Conservation (phyloP, 2,329 filamentous ascomycete genomes). For the Trichophyton verrucosum region DNA sequence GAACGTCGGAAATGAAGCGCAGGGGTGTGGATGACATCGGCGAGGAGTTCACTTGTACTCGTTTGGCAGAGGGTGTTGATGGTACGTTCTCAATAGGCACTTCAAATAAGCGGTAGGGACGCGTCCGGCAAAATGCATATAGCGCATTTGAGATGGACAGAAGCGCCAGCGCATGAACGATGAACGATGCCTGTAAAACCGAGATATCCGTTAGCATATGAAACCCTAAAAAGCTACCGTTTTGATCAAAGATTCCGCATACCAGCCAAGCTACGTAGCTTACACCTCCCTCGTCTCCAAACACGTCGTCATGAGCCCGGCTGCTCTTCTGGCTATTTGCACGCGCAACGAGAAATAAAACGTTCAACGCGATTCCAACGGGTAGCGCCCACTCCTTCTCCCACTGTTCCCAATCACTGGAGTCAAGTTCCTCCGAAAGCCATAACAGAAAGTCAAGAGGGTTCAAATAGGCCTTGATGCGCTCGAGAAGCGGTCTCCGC, state of each 20-base stretch:
- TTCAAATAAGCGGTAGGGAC: constrained; percentile 86
- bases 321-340: constrained; percentile 54
- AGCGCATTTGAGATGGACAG: constrained; percentile 64
- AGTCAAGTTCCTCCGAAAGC: constrained; percentile 85
- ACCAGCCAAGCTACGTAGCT: constrained; percentile 59
- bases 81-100: constrained; percentile 63
- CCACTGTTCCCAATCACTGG: constrained; percentile 74
- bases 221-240: not conserved
- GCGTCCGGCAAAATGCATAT: constrained; percentile 68
- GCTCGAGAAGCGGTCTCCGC: constrained; percentile 63
- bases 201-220: constrained; percentile 1
- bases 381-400: constrained; percentile 60
- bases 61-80: constrained; percentile 70
- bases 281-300: constrained; percentile 54
- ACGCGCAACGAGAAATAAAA: constrained; percentile 67
- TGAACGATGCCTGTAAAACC: constrained; percentile 47
- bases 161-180: constrained; percentile 56
- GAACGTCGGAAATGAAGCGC: constrained; percentile 55
- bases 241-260: constrained; percentile 20
- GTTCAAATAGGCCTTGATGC: constrained; percentile 68
- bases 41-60: constrained; percentile 78
- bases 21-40: constrained; percentile 68
- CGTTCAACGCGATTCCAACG: constrained; percentile 63
- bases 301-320: constrained; percentile 63
- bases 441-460: constrained; percentile 82